Conservation (phyloP, 352 stramenopile species). For the Globisporangium heterothallicum region DNA sequence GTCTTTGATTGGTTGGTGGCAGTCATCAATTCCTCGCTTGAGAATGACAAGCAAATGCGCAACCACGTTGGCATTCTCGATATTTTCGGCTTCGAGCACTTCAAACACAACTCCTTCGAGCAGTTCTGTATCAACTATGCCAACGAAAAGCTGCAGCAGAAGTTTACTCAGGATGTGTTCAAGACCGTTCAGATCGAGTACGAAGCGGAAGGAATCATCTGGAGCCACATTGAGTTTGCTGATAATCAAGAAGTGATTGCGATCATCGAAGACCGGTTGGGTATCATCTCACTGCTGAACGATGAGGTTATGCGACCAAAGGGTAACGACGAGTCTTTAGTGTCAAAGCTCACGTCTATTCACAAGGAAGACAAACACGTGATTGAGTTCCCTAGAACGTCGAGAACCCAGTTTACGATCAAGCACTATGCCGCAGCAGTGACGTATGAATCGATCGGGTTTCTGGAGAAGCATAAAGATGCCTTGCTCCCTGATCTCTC, state of each 20-base stretch:
- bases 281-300: conserved; percentile 87
- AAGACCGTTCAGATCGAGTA: conserved; percentile 89
- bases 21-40: conserved; percentile 72
- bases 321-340: conserved; percentile 78
- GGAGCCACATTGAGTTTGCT: conserved; percentile 90
- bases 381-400: conserved; percentile 76
- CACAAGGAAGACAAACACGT: conserved; percentile 74
- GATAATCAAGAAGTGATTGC: conserved; percentile 88
- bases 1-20: conserved; percentile 96
- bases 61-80: conserved; percentile 89
- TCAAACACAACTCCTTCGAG: conserved; percentile 92
- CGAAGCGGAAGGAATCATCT: conserved; percentile 87
- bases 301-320: conserved; percentile 86
- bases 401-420: conserved; percentile 87
- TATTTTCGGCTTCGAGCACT: conserved; percentile 95
- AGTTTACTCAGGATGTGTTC: conserved; percentile 89
- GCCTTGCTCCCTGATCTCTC: conserved; percentile 92
- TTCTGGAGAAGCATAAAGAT: conserved; percentile 95
- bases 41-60: conserved; percentile 46
- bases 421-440: conserved; percentile 93
- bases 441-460: conserved; percentile 89
- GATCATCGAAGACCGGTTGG: conserved; percentile 84
- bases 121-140: conserved; percentile 93
- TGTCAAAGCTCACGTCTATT: conserved; percentile 70
- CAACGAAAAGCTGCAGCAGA: conserved; percentile 91